Percentiles rank a stretch among this genome's conserved stretches.
These are phyloP conservation scores for Talaromyces islandicus DNA, from an alignment of 2,329 filamentous ascomycete species.

Conservation along the genomic window DNA sequence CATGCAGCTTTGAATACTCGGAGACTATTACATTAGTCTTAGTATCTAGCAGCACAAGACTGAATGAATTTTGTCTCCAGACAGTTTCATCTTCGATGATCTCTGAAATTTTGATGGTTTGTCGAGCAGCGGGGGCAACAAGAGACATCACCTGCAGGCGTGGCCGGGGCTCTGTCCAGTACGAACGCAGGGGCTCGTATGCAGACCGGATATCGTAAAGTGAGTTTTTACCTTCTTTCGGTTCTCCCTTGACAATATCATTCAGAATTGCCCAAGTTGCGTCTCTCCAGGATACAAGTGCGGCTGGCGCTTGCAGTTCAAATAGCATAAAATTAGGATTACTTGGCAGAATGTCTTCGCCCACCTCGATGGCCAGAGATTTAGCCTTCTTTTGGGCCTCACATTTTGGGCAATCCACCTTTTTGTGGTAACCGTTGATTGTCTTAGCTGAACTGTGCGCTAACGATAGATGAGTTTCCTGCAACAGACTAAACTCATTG, in stretches of 20 bases:
- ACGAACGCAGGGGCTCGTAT: background rate
- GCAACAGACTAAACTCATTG: background rate
- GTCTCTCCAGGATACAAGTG: background rate
- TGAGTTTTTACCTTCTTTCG: background rate
- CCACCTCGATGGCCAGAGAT: background rate
- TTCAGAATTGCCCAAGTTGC: background rate
- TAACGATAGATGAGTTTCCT: background rate
- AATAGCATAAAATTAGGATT: background rate
- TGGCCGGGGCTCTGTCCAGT: background rate
- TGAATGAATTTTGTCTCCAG: too few relatives aligned
- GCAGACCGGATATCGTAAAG: background rate
- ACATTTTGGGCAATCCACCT: background rate
- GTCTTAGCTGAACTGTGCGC: background rate
- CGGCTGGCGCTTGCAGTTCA: background rate
- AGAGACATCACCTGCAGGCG: background rate
- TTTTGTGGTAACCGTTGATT: background rate
- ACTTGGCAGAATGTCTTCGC: background rate
- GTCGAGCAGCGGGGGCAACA: background rate
- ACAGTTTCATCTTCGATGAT: background rate
- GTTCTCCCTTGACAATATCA: background rate
- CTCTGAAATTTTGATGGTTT: background rate
- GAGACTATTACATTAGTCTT: too few relatives aligned
- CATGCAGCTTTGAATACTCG: too few relatives aligned
- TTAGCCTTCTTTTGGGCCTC: background rate
- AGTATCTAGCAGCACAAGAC: too few relatives aligned